Conservation (phyloP, 1,284 basidiomycete species). For the Ceratobasidium papillatum region DNA sequence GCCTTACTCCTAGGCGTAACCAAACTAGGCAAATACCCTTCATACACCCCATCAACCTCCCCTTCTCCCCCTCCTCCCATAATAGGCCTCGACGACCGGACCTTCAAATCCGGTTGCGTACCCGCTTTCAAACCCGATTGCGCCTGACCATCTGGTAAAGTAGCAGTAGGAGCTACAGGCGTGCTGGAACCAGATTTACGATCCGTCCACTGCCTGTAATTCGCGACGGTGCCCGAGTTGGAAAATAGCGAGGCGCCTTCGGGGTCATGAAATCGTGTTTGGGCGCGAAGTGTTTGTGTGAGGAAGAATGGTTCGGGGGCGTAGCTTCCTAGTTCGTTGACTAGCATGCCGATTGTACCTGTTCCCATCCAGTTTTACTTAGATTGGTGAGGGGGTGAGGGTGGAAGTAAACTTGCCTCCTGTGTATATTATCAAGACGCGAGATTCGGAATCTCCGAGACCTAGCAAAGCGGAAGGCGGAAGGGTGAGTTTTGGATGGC, state of each 20-base stretch:
- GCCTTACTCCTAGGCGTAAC: constrained; percentile 76
- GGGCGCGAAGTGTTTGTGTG: constrained; percentile 80
- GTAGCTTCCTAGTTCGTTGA: constrained; percentile 71
- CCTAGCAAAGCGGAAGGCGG: constrained; percentile 7
- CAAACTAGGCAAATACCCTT: constrained; percentile 73
- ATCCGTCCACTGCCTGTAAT: constrained; percentile 71
- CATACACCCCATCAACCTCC: constrained; percentile 66
- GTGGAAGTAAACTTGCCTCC: constrained; percentile 66
- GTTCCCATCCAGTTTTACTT: constrained; percentile 43
- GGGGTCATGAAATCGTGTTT: constrained; percentile 87
- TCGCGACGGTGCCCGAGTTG: constrained; percentile 72
- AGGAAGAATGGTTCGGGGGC: constrained; percentile 89
- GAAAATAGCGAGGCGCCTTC: constrained; percentile 81
- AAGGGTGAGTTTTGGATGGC: constrained; percentile 16
- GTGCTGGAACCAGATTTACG: constrained; percentile 6
- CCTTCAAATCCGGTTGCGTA: constrained; percentile 61
- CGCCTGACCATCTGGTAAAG: background rate
- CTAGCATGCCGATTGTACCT: constrained; percentile 71
- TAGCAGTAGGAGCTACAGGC: background rate
- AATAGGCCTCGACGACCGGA: constrained; percentile 74
- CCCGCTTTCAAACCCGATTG: background rate
- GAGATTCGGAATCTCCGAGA: constrained; percentile 61
- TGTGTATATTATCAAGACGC: constrained; percentile 83
- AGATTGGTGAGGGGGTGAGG: background rate
- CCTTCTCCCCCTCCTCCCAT: background rate